Evolutionary conservation across 129 eudicot genomes (phyloP).

Genomic region (Artemisia argyi): DNA sequence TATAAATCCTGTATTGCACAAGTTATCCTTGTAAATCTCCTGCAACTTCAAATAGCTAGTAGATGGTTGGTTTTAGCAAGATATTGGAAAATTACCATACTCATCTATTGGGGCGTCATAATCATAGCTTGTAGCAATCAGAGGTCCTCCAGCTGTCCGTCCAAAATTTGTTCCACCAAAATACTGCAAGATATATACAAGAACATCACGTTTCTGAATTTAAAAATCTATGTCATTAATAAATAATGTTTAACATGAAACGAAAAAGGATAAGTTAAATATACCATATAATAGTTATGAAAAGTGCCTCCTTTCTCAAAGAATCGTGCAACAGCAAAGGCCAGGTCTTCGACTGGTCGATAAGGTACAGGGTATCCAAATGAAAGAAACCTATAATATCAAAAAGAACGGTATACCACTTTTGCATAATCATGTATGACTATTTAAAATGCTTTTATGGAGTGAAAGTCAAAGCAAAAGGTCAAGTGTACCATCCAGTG

Average conservation of each 20-base stretch:
- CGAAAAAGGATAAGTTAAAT: no score
- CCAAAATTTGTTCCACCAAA: constrained; percentile 92
- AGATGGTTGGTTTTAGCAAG: no score
- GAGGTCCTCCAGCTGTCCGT: constrained; percentile 86
- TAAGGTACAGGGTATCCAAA: constrained; percentile 80
- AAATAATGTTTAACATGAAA: no score
- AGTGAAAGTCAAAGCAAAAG: constrained; percentile 7
- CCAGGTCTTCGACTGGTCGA: constrained; percentile 81
- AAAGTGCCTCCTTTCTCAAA: constrained; percentile 77
- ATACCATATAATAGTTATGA: constrained; percentile 85
- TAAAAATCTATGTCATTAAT: no score
- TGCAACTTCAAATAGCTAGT: not conserved
- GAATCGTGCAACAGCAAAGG: constrained; percentile 78
- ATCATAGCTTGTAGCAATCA: constrained; percentile 84
- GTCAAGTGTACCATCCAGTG: constrained; percentile 60
- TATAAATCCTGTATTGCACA: constrained; percentile 50
- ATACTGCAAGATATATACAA: constrained; percentile 38
- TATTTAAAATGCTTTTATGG: not conserved
- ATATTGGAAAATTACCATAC: constrained; percentile 51
- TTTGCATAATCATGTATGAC: not conserved
- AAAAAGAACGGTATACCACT: constrained; percentile 1
- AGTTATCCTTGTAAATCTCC: not conserved
- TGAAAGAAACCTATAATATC: constrained; percentile 64
- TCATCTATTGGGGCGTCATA: constrained; percentile 86
- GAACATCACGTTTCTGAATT: no score